Base-by-base conservation (phyloP, 257 asterid genomes). In the Rauvolfia tetraphylla region DNA sequence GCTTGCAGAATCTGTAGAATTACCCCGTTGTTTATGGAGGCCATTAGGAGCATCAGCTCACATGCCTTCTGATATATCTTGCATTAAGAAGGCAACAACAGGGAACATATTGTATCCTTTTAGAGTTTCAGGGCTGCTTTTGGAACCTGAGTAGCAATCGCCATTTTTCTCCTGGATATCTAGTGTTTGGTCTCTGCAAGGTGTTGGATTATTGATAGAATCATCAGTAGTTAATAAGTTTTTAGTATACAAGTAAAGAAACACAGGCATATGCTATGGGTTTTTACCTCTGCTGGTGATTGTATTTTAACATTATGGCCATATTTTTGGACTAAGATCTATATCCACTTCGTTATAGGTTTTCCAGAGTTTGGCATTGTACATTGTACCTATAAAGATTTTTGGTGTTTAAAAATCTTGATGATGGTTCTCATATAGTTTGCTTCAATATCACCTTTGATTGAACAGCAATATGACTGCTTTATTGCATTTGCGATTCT, bases 21-120 rank as follows among this genome's bases (percentile, higher is more conserved):
- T 77, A 48, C 84, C 88, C 54, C 79, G 80, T 68, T 83, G 75
- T 53, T 79, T 90, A 56, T 84, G 88, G 84, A 86, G 86, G 82
- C 83, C 90, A 31, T 42, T 25, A 77, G 83, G 82, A 62, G 75
- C 84, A 59, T 56, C 75, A 36, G 63, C 71, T 59, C 42, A 39
- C 71, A 46, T 90, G 93, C 70, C 87, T 75, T 93, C 98, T 77
- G 92, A 87, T 66, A 79, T 93, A 72, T 88, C 99, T 62, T 87
- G 93, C 85, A 86, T 95, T 79, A 87, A 84, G 62, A 87, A 70
- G 75, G 48, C 82, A 42, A 42, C 82, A 69, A 48, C 86, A 72
- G 88, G 79, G 72, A 85, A 81, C 73, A 76, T 89, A 31, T 38
- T 95, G 99, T 95, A 95, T 95, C 99, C 98, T 87, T 84, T 83